Evolutionary conservation across 805 yeast genomes (phyloP).

Genomic region (Candida peoriensis): DNA sequence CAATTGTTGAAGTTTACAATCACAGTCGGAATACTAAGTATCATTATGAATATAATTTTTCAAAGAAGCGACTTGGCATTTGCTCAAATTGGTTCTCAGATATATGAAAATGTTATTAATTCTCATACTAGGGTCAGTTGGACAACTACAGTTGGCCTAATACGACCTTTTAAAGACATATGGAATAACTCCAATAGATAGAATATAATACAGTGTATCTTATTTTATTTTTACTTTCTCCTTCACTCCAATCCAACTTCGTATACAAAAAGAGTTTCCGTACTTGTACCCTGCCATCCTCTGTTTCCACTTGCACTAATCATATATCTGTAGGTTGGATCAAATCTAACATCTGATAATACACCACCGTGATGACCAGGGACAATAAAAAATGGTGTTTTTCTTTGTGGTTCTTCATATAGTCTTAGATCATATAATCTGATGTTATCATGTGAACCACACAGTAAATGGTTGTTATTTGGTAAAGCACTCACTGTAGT

Average conservation of each 20-base stretch:
- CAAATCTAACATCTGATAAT: constrained; percentile 70
- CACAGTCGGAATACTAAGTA: constrained; percentile 11
- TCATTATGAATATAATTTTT: constrained; percentile 7
- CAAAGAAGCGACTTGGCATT: neutral
- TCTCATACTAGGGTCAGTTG: no score
- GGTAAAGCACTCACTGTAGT: constrained; percentile 77
- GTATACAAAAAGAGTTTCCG: constrained; percentile 78
- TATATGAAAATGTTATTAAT: no score
- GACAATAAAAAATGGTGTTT: constrained; percentile 73
- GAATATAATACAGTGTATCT: no score
- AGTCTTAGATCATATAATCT: constrained; percentile 72
- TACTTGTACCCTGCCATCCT: constrained; percentile 86
- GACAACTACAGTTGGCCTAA: neutral
- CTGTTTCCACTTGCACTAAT: constrained; percentile 90
- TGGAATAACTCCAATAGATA: neutral
- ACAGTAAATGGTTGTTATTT: constrained; percentile 68
- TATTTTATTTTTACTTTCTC: neutral
- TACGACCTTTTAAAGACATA: constrained; percentile 6
- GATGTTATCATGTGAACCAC: constrained; percentile 89
- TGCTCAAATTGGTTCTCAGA: neutral
- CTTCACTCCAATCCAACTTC: constrained; percentile 52
- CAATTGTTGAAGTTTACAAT: constrained; percentile 9
- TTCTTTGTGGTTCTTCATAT: constrained; percentile 32
- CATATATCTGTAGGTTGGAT: constrained; percentile 84
- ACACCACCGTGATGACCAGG: constrained; percentile 98